These are phyloP conservation scores for Brassica hybrid DNA, from an alignment of 441 rosid genomes.

Conservation along the genomic window DNA sequence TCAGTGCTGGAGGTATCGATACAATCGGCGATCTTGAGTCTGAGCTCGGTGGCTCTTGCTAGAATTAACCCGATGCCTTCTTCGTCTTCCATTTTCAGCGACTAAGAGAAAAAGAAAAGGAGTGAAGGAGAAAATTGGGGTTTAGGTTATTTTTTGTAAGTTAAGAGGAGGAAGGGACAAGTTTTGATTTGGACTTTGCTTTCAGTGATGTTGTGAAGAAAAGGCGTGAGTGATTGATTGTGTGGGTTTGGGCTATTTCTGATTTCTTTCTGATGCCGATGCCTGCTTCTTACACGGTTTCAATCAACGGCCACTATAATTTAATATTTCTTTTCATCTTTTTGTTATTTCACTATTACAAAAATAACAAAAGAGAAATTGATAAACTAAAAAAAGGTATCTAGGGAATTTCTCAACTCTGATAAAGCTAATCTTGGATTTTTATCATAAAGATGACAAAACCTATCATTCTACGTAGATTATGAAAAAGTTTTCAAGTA, in stretches of 20 bases:
- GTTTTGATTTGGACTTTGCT: conserved; percentile 24
- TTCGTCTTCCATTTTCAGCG: conserved; percentile 48
- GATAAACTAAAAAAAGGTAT: too few relatives aligned
- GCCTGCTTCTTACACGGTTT: too few relatives aligned
- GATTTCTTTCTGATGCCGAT: conserved; percentile 19
- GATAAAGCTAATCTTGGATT: background rate
- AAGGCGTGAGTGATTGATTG: conserved; percentile 25
- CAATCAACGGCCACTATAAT: conserved; percentile 24
- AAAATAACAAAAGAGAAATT: too few relatives aligned
- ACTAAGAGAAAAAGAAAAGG: background rate
- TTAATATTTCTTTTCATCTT: background rate
- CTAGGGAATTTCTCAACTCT: too few relatives aligned
- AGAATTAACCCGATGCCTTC: conserved; percentile 70
- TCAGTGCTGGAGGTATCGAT: conserved; percentile 49
- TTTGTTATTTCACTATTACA: background rate
- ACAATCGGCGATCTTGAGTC: conserved; percentile 71
- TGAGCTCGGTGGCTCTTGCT: conserved; percentile 75
- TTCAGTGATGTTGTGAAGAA: background rate
- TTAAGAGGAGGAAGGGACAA: conserved; percentile 35
- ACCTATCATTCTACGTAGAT: background rate
- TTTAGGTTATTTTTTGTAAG: conserved; percentile 38
- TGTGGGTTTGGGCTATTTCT: conserved; percentile 40
- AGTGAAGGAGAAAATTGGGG: conserved; percentile 21
- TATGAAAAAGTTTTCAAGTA: background rate
- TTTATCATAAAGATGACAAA: background rate